phyloP scores from a whole-genome alignment of 495 filamentous ascomycete species.

The Articulospora tetracladia region DNA sequence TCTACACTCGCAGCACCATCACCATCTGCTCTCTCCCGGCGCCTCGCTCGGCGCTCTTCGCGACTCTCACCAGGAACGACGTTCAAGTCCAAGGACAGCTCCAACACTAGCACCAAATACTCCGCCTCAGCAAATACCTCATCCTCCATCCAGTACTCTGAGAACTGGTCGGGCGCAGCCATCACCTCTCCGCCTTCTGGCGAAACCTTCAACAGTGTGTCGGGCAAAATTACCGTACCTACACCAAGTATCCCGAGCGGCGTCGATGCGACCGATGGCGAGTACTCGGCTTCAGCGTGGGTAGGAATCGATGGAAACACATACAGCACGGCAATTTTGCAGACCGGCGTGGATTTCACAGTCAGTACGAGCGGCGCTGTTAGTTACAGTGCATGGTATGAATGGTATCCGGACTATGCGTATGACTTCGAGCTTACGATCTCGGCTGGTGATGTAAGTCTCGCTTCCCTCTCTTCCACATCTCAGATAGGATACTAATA shows the following conservation, averaged over 20 bases:
- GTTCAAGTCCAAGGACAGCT: neutral
- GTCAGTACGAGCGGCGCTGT: conserved; percentile 33
- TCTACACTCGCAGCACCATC: neutral
- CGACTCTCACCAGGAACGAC: neutral
- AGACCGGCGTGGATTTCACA: conserved; percentile 59
- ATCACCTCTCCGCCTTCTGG: conserved; percentile 37
- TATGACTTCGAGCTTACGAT: conserved; percentile 52
- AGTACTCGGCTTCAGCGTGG: conserved; percentile 56
- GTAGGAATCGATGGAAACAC: conserved; percentile 60
- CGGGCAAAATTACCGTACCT: conserved; percentile 51
- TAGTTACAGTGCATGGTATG: conserved; percentile 53
- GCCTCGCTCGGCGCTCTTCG: neutral
- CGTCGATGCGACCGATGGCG: neutral
- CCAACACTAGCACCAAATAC: conserved; percentile 3
- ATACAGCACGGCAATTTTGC: conserved; percentile 52
- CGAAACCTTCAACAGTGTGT: conserved; percentile 46
- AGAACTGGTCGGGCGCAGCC: conserved; percentile 57
- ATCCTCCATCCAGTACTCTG: conserved; percentile 36
- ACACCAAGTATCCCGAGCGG: conserved; percentile 29
- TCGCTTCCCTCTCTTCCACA: conserved; percentile 36
- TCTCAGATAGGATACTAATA: conserved; percentile 13
- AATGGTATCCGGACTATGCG: conserved; percentile 57
- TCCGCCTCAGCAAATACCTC: neutral
- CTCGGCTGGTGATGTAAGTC: conserved; percentile 50
- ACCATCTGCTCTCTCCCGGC: neutral